Evolutionary conservation across 495 filamentous ascomycete species (phyloP).

Genomic region (Corynascus novoguineensis): DNA sequence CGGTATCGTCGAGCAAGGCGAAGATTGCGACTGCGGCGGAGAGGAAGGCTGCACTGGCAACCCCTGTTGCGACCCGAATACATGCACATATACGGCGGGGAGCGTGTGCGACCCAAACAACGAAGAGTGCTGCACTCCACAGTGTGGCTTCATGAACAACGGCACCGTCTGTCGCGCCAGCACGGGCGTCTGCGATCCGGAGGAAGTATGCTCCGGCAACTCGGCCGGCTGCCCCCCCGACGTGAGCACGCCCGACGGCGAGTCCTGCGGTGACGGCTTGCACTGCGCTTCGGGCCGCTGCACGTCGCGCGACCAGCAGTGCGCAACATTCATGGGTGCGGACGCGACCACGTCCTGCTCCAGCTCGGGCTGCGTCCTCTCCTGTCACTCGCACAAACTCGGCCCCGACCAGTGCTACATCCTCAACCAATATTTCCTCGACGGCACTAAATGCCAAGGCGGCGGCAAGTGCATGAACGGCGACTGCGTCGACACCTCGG

Average conservation of each 20-base stretch:
- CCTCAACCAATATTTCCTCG: slow-evolving; percentile 88
- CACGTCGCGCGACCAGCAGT: slow-evolving; percentile 87
- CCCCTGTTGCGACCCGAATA: slow-evolving; percentile 75
- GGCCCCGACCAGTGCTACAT: slow-evolving; percentile 58
- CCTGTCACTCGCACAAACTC: slow-evolving; percentile 68
- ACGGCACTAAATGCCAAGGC: slow-evolving; percentile 81
- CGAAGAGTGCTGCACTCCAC: slow-evolving; percentile 75
- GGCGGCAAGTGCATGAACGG: slow-evolving; percentile 76
- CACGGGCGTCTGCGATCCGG: slow-evolving; percentile 73
- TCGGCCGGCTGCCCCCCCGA: slow-evolving; percentile 70
- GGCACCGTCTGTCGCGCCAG: slow-evolving; percentile 72
- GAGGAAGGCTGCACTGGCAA: slow-evolving; percentile 62
- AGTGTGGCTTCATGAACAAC: slow-evolving; percentile 65
- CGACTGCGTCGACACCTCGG: slow-evolving; percentile 58
- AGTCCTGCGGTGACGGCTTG: slow-evolving; percentile 59
- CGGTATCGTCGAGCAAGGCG: slow-evolving; percentile 89
- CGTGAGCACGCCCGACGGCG: slow-evolving; percentile 61
- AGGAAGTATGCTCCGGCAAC: slow-evolving; percentile 74
- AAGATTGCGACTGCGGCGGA: slow-evolving; percentile 96
- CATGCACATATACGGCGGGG: slow-evolving; percentile 75
- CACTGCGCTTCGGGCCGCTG: slow-evolving; percentile 90
- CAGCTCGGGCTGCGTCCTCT: slow-evolving; percentile 62
- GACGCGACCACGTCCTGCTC: slow-evolving; percentile 84
- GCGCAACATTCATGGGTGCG: slow-evolving; percentile 78
- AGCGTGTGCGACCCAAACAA: slow-evolving; percentile 86